A percentile compares a stretch with the other conserved stretches of the same genome.
Evolutionary conservation across 345 rosid species (phyloP).

Genomic region (Aquilaria sinensis): DNA sequence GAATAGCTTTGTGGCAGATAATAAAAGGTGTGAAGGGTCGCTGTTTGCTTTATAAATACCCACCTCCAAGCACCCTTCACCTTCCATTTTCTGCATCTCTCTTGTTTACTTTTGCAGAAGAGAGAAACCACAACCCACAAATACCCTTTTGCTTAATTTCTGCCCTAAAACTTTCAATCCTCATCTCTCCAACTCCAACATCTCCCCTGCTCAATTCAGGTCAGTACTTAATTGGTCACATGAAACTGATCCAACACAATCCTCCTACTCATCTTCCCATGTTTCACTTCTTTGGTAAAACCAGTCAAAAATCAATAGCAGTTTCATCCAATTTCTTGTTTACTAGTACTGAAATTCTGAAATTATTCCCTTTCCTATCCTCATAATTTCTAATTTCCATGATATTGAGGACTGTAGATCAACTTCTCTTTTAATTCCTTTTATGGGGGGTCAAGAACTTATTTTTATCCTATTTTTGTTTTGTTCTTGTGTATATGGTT

Average conservation of each 20-base stretch:
- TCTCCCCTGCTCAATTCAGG: conserved; percentile 26
- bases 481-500: not conserved
- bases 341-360: not conserved
- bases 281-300: conserved; percentile 30
- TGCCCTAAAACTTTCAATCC: conserved; percentile 16
- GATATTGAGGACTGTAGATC: too few species aligned
- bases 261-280: conserved; percentile 17
- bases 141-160: conserved; percentile 11
- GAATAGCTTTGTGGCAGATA: too few species aligned
- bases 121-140: conserved; percentile 12
- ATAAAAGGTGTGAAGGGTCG: conserved; percentile 2
- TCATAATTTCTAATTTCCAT: too few species aligned
- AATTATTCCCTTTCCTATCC: not conserved
- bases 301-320: too few species aligned
- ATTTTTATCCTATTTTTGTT: not conserved
- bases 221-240: conserved; percentile 16
- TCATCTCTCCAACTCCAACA: not conserved
- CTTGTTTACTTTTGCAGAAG: conserved; percentile 26
- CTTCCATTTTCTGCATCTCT: conserved; percentile 42
- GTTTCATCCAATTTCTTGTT: not conserved
- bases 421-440: too few species aligned
- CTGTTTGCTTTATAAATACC: conserved; percentile 35
- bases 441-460: not conserved
- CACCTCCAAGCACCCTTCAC: conserved; percentile 14
- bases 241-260: conserved; percentile 25